Evolutionary conservation across 2,329 filamentous ascomycete genomes (phyloP).

Genomic region (Colletotrichum lupini): DNA sequence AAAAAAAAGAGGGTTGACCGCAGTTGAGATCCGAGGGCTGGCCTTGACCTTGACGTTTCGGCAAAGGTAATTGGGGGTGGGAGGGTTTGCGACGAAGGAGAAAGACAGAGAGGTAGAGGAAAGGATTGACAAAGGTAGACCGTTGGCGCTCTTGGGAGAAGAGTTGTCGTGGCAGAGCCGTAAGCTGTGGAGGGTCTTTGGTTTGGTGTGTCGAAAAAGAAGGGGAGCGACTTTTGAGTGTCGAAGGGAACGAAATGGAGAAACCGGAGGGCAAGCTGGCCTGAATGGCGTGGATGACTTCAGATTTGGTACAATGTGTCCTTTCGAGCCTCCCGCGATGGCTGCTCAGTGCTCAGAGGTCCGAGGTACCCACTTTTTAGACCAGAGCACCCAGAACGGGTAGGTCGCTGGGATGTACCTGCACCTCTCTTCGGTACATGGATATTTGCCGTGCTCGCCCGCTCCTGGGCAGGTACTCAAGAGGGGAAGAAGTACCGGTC

Average conservation of each 20-base stretch:
- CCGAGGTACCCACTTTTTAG: constrained; percentile 34
- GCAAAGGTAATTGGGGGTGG: constrained; percentile 3
- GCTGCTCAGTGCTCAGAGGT: constrained; percentile 25
- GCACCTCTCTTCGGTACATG: neutral
- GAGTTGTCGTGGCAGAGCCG: constrained; percentile 13
- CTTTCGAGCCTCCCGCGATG: constrained; percentile 34
- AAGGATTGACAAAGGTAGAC: constrained; percentile 19
- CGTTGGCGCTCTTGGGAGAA: constrained; percentile 18
- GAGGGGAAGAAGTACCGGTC: constrained; percentile 20
- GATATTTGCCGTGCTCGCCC: neutral
- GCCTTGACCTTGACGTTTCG: constrained; percentile 32
- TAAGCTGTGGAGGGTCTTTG: neutral
- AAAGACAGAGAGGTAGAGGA: neutral
- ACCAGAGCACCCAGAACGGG: constrained; percentile 31
- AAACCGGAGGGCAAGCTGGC: constrained; percentile 30
- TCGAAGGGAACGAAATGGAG: constrained; percentile 3
- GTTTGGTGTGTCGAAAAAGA: constrained; percentile 7
- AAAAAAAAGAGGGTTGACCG: constrained; percentile 28
- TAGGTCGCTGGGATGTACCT: constrained; percentile 31
- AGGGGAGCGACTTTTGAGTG: constrained; percentile 11
- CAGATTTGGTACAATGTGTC: constrained; percentile 35
- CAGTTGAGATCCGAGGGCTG: constrained; percentile 32
- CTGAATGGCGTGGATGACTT: constrained; percentile 33
- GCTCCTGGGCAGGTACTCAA: constrained; percentile 10
- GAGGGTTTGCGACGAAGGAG: constrained; percentile 18